These are phyloP conservation scores for Balakata baccata DNA, from an alignment of 345 rosid species.

Conservation along the genomic window DNA sequence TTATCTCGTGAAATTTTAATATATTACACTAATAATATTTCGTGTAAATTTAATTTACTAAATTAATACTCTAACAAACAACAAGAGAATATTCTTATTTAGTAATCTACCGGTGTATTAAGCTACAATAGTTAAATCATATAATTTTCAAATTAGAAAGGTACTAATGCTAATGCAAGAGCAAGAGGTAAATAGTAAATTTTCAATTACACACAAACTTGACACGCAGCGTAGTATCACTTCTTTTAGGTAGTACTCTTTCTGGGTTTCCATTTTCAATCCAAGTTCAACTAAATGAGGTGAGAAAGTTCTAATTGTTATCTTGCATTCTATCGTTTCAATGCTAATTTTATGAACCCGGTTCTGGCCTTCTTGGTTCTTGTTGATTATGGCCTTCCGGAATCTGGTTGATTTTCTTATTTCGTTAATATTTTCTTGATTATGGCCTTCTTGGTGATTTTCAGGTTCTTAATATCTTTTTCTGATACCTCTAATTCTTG, in stretches of 20 bases:
- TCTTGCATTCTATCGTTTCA: background rate
- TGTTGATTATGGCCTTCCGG: background rate
- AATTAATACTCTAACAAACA: too few species aligned
- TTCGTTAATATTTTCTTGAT: background rate
- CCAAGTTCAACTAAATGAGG: slow-evolving; percentile 8
- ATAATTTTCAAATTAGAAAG: too few species aligned
- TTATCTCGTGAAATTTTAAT: too few species aligned
- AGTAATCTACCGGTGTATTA: too few species aligned
- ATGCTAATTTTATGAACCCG: background rate
- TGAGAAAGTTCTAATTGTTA: background rate
- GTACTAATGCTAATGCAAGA: too few species aligned
- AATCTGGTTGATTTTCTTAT: background rate
- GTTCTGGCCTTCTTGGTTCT: background rate
- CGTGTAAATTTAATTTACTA: too few species aligned
- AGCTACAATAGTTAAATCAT: too few species aligned
- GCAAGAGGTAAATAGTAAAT: too few species aligned
- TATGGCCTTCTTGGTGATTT: background rate
- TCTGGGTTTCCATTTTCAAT: slow-evolving; percentile 1
- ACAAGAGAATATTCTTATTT: too few species aligned
- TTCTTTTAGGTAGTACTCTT: background rate
- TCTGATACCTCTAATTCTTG: background rate
- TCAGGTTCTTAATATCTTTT: background rate
- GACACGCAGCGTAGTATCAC: too few species aligned
- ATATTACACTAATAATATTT: too few species aligned
- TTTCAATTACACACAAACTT: too few species aligned